Percentiles rank a stretch among this genome's conserved stretches.
These are phyloP conservation scores for Atkinsonella texensis DNA, from an alignment of 2,329 filamentous ascomycete species.

Conservation along the genomic window DNA sequence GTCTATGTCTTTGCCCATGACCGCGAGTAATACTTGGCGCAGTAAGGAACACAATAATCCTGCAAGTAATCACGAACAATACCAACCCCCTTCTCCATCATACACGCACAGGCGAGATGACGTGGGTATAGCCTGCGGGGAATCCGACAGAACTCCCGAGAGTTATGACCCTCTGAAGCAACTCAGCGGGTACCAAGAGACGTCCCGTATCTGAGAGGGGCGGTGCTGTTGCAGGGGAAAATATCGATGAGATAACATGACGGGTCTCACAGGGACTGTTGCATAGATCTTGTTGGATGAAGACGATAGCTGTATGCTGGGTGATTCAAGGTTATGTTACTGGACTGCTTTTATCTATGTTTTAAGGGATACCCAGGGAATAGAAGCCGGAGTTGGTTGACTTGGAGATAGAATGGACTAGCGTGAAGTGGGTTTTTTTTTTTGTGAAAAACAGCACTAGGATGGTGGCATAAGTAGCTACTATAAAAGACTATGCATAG, in stretches of 20 bases:
- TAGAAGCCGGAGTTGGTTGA: no score
- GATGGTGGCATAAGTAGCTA: not conserved
- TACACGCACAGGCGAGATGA: not conserved
- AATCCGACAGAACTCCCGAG: not conserved
- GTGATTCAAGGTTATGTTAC: no score
- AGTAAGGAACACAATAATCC: not conserved
- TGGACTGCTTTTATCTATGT: no score
- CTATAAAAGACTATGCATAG: not conserved
- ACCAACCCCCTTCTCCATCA: not conserved
- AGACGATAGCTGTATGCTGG: no score
- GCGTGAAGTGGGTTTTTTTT: no score
- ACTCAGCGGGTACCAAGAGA: slow-evolving; percentile 2
- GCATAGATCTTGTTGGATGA: no score
- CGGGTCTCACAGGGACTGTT: no score
- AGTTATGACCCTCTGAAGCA: slow-evolving; percentile 4
- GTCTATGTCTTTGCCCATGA: slow-evolving; percentile 5
- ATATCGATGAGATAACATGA: no score
- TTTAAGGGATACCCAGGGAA: no score
- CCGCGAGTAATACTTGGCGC: slow-evolving; percentile 1
- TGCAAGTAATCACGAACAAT: not conserved
- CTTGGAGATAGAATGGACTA: no score
- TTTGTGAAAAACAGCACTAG: no score
- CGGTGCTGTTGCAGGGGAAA: no score
- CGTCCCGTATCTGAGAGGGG: not conserved
- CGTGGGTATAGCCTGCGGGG: not conserved